phyloP scores from a whole-genome alignment of 2,329 filamentous ascomycete genomes.

The Aspergillus ruber region DNA sequence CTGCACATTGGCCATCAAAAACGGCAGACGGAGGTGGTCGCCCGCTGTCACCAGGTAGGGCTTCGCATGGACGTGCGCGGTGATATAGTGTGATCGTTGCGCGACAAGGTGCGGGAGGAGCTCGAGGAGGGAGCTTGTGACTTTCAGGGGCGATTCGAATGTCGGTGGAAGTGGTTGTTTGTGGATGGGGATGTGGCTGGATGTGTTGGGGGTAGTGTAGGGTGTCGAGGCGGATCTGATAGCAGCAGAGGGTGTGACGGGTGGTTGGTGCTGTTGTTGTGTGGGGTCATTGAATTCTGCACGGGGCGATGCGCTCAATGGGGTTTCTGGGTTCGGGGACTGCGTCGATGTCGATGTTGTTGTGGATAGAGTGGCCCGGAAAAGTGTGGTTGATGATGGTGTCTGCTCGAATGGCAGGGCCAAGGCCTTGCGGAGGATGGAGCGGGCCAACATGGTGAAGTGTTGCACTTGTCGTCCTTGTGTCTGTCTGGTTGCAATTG shows the following conservation, averaged over 20 bases:
- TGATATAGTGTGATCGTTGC: constrained; percentile 43
- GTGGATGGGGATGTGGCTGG: constrained; percentile 19
- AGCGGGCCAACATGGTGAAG: constrained; percentile 32
- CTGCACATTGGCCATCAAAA: constrained; percentile 66
- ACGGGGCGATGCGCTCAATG: constrained; percentile 19
- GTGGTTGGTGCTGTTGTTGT: constrained; percentile 1
- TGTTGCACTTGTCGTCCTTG: constrained; percentile 6
- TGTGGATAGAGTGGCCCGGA: constrained; percentile 36
- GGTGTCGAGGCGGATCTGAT: constrained; percentile 8
- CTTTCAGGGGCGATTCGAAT: constrained; percentile 32
- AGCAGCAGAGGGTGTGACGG: constrained; percentile 3
- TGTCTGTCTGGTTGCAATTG: constrained; percentile 3
- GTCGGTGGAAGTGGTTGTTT: constrained; percentile 34
- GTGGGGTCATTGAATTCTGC: constrained; percentile 17
- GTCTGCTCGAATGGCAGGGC: constrained; percentile 21
- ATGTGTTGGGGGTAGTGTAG: constrained; percentile 14
- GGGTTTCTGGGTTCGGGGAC: constrained; percentile 23
- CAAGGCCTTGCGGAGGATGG: constrained; percentile 23
- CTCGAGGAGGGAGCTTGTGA: constrained; percentile 35
- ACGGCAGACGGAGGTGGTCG: constrained; percentile 70
- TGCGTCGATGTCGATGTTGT: constrained; percentile 24
- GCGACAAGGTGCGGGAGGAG: constrained; percentile 39
- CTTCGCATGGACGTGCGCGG: constrained; percentile 42
- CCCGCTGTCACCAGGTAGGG: constrained; percentile 53
- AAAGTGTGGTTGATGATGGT: constrained; percentile 18